Conservation (phyloP, 1,139 yeast species). For the Diutina rugosa region DNA sequence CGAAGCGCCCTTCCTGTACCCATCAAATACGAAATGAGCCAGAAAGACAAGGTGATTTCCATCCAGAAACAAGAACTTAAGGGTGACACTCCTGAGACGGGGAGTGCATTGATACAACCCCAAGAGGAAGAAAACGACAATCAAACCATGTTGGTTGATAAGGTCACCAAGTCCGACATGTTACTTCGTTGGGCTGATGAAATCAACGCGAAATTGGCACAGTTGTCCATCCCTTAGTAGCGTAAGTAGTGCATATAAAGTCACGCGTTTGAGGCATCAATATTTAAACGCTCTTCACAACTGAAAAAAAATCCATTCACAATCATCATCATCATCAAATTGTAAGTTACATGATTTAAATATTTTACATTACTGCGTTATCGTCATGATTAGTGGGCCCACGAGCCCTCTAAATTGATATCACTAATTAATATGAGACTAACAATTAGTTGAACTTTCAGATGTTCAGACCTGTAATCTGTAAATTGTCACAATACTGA, state of each 20-base stretch:
- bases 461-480: background rate
- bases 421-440: background rate
- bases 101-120: background rate
- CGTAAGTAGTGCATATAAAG: background rate
- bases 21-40: constrained; percentile 17
- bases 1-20: constrained; percentile 19
- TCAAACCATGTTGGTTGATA: background rate
- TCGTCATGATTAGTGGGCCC: background rate
- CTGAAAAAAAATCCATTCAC: background rate
- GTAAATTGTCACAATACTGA: background rate
- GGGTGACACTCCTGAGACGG: background rate
- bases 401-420: background rate
- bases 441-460: background rate
- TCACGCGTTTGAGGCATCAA: background rate
- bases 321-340: background rate
- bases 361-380: background rate
- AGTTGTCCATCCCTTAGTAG: background rate
- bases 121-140: background rate
- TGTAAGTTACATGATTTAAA: background rate
- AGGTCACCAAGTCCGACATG: background rate
- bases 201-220: background rate
- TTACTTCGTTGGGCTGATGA: background rate
- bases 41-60: constrained; percentile 25
- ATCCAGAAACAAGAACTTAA: constrained; percentile 12
- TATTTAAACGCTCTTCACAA: background rate